Evolutionary conservation across 352 stramenopile species (phyloP).

Genomic region (Phytophthora idaei): DNA sequence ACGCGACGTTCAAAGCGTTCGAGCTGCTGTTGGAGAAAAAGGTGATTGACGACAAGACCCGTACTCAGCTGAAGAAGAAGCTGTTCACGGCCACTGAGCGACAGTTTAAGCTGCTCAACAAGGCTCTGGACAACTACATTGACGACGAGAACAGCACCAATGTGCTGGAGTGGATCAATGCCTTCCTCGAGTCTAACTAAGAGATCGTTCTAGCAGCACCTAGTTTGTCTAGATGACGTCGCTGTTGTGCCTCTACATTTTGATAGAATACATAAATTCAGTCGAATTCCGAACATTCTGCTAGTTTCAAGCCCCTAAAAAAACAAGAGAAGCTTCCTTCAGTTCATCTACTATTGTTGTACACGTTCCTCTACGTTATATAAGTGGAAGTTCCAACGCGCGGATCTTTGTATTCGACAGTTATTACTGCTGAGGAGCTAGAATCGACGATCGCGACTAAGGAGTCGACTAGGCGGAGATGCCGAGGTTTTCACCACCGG

Average conservation of each 20-base stretch:
- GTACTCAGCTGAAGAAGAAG: conserved; percentile 56
- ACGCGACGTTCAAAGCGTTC: conserved; percentile 46
- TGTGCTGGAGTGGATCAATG: conserved; percentile 73
- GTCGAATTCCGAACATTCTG: too few species aligned
- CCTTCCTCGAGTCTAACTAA: conserved; percentile 53
- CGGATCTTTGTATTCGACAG: too few species aligned
- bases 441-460: too few species aligned
- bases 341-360: too few species aligned
- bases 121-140: conserved; percentile 53
- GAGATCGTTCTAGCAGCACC: background rate
- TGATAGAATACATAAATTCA: too few species aligned
- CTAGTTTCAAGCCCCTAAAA: too few species aligned
- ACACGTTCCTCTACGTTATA: too few species aligned
- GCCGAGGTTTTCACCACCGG: too few species aligned
- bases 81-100: conserved; percentile 57
- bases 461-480: too few species aligned
- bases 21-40: conserved; percentile 56
- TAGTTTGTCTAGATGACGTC: background rate
- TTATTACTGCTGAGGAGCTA: too few species aligned
- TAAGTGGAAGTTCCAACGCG: too few species aligned
- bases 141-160: conserved; percentile 44
- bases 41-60: conserved; percentile 57
- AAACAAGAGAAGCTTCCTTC: too few species aligned
- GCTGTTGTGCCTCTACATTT: background rate
- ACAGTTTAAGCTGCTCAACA: conserved; percentile 62